A percentile compares a stretch with the other conserved stretches of the same genome.
Evolutionary conservation across 495 filamentous ascomycete species (phyloP).

Genomic region (Staphylotrichum longicolle): DNA sequence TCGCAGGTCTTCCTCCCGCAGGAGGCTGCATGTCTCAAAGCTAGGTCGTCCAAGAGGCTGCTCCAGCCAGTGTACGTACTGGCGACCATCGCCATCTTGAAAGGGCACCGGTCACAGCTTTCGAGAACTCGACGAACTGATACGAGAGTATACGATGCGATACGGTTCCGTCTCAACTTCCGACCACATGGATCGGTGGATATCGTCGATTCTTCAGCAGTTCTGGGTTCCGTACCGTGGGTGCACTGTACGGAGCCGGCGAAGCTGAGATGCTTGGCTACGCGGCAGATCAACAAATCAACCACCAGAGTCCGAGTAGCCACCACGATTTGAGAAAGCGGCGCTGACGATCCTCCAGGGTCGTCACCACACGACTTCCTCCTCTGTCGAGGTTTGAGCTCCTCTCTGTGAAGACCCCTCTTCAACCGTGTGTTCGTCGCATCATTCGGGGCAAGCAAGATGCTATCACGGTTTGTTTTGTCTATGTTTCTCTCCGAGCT

Average conservation of each 20-base stretch:
- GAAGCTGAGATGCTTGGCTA: slow-evolving; percentile 19
- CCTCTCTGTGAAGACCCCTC: neutral
- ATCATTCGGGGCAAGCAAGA: slow-evolving; percentile 7
- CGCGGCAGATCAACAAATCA: slow-evolving; percentile 27
- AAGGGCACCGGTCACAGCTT: neutral
- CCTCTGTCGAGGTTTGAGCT: neutral
- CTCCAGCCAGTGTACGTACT: too few species aligned
- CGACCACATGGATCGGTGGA: neutral
- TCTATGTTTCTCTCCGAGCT: neutral
- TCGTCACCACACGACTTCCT: neutral
- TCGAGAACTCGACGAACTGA: neutral
- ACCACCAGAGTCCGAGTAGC: slow-evolving; percentile 3
- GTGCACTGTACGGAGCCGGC: slow-evolving; percentile 19
- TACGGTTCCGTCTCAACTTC: slow-evolving; percentile 3
- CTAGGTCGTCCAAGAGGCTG: neutral
- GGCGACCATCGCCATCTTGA: neutral
- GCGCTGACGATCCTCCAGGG: slow-evolving; percentile 19
- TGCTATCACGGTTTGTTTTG: slow-evolving; percentile 4
- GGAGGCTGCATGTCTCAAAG: slow-evolving; percentile 11
- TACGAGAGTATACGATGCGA: neutral
- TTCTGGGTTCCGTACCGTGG: slow-evolving; percentile 3
- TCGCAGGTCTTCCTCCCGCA: neutral
- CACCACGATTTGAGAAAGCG: neutral
- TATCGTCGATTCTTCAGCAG: neutral
- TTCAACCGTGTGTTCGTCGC: neutral